Evolutionary conservation across 2,329 filamentous ascomycete species (phyloP).

Genomic region (Xylariales sp.): DNA sequence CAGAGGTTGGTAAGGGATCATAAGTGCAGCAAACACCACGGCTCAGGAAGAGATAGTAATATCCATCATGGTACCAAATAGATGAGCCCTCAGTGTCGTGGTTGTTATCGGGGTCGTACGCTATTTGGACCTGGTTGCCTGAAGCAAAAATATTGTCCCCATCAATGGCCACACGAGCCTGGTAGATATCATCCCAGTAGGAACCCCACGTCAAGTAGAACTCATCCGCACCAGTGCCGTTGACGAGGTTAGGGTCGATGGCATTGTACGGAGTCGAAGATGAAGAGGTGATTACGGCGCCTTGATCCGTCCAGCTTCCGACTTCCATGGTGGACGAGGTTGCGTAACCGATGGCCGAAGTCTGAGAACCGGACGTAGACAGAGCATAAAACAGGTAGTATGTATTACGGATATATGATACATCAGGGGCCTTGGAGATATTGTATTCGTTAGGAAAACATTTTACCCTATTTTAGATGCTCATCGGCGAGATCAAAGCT

Average conservation of each 20-base stretch:
- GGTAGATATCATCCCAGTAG: conserved; percentile 64
- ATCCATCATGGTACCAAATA: conserved; percentile 48
- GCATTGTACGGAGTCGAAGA: conserved; percentile 47
- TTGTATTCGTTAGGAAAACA: too few relatives aligned
- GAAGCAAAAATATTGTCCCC: too few relatives aligned
- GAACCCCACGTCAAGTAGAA: conserved; percentile 60
- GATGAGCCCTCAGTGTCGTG: conserved; percentile 54
- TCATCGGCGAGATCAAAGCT: too few relatives aligned
- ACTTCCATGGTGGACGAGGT: conserved; percentile 40
- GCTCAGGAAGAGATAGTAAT: conserved; percentile 63
- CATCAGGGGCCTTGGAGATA: conserved; percentile 66
- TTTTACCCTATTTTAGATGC: too few relatives aligned
- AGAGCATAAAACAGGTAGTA: conserved; percentile 65
- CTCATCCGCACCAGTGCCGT: conserved; percentile 24
- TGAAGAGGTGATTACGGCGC: conserved; percentile 46
- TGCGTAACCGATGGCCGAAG: conserved; percentile 56
- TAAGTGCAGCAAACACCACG: conserved; percentile 59
- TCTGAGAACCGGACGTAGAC: conserved; percentile 54
- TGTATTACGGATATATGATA: conserved; percentile 46
- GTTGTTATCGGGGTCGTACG: conserved; percentile 43
- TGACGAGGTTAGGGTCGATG: conserved; percentile 54
- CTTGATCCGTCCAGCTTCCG: conserved; percentile 57
- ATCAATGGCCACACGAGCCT: too few relatives aligned
- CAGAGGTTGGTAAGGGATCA: conserved; percentile 45
- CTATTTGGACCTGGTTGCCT: too few relatives aligned